Conservation (phyloP, 805 yeast genomes). For the Teunomyces funiuensis region DNA sequence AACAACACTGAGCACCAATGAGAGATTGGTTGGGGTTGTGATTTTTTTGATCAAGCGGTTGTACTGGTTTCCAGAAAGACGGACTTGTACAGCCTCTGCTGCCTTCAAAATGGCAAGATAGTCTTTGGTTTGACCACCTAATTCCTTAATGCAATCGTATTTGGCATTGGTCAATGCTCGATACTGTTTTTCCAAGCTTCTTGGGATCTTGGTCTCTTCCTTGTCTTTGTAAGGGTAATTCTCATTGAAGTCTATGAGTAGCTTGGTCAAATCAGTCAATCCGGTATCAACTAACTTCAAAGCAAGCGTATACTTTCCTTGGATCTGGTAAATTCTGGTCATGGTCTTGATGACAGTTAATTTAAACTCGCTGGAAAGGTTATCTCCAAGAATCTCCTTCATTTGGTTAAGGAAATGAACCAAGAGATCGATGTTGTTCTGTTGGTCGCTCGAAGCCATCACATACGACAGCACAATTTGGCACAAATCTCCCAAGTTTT, state of each 20-base stretch:
- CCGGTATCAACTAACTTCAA: conserved; percentile 25
- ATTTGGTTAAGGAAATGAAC: conserved; percentile 30
- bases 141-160: conserved; percentile 13
- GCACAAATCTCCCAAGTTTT: conserved; percentile 22
- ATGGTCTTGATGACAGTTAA: conserved; percentile 27
- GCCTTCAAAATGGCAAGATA: conserved; percentile 12
- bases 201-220: conserved; percentile 12
- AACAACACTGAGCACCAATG: conserved; percentile 18
- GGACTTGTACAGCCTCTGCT: conserved; percentile 10
- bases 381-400: conserved; percentile 19
- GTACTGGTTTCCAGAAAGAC: conserved; percentile 21
- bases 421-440: conserved; percentile 19
- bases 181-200: conserved; percentile 2
- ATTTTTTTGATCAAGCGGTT: conserved; percentile 13
- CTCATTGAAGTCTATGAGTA: conserved; percentile 13
- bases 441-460: conserved; percentile 13
- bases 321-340: conserved; percentile 26
- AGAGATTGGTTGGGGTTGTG: conserved; percentile 9
- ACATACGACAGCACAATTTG: conserved; percentile 27
- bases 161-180: conserved; percentile 12
- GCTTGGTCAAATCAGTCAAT: conserved; percentile 20
- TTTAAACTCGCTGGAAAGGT: conserved; percentile 22
- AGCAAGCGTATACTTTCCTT: conserved; percentile 23
- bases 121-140: conserved; percentile 7
- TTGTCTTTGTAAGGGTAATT: conserved; percentile 19